Evolutionary conservation across 108 stramenopile genomes (phyloP).

Genomic region (Pseudonitzschia multistriata): DNA sequence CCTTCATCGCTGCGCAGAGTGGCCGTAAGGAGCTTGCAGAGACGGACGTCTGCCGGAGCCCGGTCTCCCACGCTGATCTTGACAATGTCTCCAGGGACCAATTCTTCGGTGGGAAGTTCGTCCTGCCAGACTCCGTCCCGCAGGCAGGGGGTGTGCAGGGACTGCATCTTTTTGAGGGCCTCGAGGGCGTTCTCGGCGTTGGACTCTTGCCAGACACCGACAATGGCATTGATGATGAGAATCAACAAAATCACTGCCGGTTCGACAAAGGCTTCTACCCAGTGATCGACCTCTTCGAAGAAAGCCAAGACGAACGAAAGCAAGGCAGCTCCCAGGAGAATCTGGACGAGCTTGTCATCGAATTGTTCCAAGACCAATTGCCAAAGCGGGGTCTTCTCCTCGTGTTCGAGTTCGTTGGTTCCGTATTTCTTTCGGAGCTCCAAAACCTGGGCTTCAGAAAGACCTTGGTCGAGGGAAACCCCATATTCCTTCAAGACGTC

Average conservation of each 20-base stretch:
- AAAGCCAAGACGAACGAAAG: neutral
- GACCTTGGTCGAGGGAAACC: neutral
- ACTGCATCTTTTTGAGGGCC: constrained; percentile 82
- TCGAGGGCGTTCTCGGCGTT: constrained; percentile 78
- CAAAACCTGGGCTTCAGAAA: neutral
- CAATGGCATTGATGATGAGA: constrained; percentile 62
- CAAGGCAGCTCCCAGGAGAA: neutral
- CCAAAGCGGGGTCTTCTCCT: constrained; percentile 6
- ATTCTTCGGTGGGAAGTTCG: constrained; percentile 58
- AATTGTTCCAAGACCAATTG: neutral
- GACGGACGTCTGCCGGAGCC: constrained; percentile 89
- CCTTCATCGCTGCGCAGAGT: constrained; percentile 83
- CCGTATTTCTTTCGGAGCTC: neutral
- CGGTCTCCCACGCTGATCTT: constrained; percentile 72
- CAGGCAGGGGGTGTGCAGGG: constrained; percentile 62
- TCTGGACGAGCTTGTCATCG: constrained; percentile 13
- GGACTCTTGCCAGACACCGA: constrained; percentile 84
- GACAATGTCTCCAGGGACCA: constrained; percentile 81
- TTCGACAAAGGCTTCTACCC: constrained; percentile 8
- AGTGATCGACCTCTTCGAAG: constrained; percentile 9
- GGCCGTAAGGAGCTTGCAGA: constrained; percentile 55
- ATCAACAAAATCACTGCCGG: constrained; percentile 6
- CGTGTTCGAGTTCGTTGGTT: constrained; percentile 6
- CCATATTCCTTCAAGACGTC: neutral
- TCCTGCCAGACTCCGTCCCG: constrained; percentile 60